phyloP scores from a whole-genome alignment of 768 basidiomycete species.

The Megacollybia marginata region DNA sequence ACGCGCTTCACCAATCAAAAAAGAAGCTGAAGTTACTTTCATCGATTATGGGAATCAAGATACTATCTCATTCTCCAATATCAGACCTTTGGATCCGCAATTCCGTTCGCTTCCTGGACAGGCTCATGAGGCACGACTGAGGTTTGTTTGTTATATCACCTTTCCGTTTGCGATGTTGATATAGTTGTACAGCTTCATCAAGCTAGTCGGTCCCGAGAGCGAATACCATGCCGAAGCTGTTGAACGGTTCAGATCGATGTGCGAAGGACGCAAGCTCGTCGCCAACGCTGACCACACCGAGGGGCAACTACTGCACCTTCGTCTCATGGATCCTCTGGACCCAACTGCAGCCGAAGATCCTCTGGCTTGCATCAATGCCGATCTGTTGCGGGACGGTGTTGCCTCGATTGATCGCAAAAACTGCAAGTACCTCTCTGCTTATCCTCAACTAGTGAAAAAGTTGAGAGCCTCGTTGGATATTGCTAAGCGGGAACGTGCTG shows the following conservation, averaged over 20 bases:
- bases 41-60: slow-evolving; percentile 97
- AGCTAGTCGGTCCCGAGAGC: slow-evolving; percentile 69
- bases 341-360: slow-evolving; percentile 62
- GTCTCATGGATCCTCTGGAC: slow-evolving; percentile 86
- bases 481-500: slow-evolving; percentile 69
- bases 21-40: slow-evolving; percentile 91
- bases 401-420: slow-evolving; percentile 73
- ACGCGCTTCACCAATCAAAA: slow-evolving; percentile 79
- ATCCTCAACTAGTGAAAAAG: slow-evolving; percentile 60
- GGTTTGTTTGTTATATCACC: slow-evolving; percentile 32
- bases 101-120: slow-evolving; percentile 90
- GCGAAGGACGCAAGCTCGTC: slow-evolving; percentile 91
- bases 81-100: slow-evolving; percentile 83
- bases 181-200: slow-evolving; percentile 61
- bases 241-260: slow-evolving; percentile 77
- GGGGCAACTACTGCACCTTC: slow-evolving; percentile 71
- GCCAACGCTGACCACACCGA: slow-evolving; percentile 93
- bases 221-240: slow-evolving; percentile 86
- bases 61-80: slow-evolving; percentile 69
- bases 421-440: slow-evolving; percentile 64
- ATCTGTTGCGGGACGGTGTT: slow-evolving; percentile 82
- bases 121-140: slow-evolving; percentile 90
- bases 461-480: slow-evolving; percentile 51
- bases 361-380: slow-evolving; percentile 77
- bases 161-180: background rate